Percentiles rank a stretch among this genome's conserved stretches.
phyloP scores from a whole-genome alignment of 257 asterid genomes.

The Asclepias syriaca region DNA sequence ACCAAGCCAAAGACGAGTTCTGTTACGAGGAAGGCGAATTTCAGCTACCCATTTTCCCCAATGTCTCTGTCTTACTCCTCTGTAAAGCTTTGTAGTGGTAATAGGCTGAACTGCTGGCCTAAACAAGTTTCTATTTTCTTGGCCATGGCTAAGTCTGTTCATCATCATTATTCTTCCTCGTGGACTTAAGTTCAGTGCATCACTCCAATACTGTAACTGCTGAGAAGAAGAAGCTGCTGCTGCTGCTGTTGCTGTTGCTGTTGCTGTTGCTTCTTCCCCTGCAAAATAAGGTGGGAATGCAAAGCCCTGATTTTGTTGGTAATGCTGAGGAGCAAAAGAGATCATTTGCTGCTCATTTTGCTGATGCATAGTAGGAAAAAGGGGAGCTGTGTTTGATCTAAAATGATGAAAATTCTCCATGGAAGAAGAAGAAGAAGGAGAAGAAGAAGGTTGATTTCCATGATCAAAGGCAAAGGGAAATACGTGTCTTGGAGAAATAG shows the following conservation, averaged over 20 bases:
- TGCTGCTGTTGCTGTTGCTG: constrained; percentile 15
- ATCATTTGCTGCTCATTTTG: constrained; percentile 68
- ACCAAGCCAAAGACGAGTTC: constrained; percentile 96
- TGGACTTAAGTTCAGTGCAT: constrained; percentile 70
- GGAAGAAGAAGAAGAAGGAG: not conserved
- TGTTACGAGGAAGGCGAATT: constrained; percentile 79
- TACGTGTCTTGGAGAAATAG: constrained; percentile 25
- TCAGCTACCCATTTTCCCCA: constrained; percentile 99
- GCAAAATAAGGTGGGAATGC: constrained; percentile 66
- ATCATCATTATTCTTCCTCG: constrained; percentile 76
- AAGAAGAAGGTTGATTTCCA: constrained; percentile 21
- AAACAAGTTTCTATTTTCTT: constrained; percentile 20
- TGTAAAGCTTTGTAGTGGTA: constrained; percentile 57
- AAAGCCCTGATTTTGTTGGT: constrained; percentile 18
- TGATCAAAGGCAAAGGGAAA: constrained; percentile 62
- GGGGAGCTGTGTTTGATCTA: constrained; percentile 26
- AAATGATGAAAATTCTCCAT: constrained; percentile 19
- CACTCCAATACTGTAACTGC: constrained; percentile 60
- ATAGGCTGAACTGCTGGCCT: constrained; percentile 45
- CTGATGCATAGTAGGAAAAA: constrained; percentile 30
- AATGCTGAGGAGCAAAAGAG: constrained; percentile 51
- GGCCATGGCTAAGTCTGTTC: constrained; percentile 45
- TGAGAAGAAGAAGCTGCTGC: constrained; percentile 13
- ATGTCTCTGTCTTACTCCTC: constrained; percentile 94
- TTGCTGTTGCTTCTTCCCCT: constrained; percentile 36